These are phyloP conservation scores for Noccaea bulbosa DNA, from an alignment of 345 rosid genomes.

Conservation along the genomic window DNA sequence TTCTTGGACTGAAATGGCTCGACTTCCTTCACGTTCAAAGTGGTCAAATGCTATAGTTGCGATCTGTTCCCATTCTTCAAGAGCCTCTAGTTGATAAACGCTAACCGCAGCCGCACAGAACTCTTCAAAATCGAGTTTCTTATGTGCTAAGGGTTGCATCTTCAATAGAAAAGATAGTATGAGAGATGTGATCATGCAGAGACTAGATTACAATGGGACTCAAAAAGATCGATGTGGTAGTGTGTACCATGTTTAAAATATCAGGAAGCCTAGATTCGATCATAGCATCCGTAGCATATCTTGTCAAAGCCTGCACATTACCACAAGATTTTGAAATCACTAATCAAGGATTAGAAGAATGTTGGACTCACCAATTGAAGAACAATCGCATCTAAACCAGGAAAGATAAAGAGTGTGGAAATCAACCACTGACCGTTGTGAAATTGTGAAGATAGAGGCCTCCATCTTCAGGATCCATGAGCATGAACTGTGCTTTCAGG, in stretches of 20 bases:
- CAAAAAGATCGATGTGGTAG: neutral
- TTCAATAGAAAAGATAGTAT: constrained; percentile 9
- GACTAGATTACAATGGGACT: neutral
- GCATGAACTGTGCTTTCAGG: constrained; percentile 73
- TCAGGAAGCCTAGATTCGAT: constrained; percentile 75
- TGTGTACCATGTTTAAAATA: constrained; percentile 62
- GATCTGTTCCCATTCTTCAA: constrained; percentile 88
- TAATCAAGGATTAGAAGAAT: neutral
- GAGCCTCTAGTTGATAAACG: constrained; percentile 94
- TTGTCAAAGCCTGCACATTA: constrained; percentile 65
- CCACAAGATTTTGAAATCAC: neutral
- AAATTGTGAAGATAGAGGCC: constrained; percentile 71
- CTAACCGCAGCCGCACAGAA: constrained; percentile 91
- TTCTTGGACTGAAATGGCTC: constrained; percentile 82
- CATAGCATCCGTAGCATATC: constrained; percentile 82
- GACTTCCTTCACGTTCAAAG: constrained; percentile 88
- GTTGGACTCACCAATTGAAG: neutral
- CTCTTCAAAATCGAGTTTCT: constrained; percentile 91
- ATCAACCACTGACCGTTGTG: constrained; percentile 56
- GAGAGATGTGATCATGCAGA: neutral
- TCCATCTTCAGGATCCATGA: constrained; percentile 80
- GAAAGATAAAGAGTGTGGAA: constrained; percentile 6
- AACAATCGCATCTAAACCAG: constrained; percentile 6
- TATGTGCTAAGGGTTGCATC: constrained; percentile 50
- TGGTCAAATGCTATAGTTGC: constrained; percentile 83